Evolutionary conservation across 2,329 filamentous ascomycete genomes (phyloP).

Genomic region (Aspergillus novofumigatus): DNA sequence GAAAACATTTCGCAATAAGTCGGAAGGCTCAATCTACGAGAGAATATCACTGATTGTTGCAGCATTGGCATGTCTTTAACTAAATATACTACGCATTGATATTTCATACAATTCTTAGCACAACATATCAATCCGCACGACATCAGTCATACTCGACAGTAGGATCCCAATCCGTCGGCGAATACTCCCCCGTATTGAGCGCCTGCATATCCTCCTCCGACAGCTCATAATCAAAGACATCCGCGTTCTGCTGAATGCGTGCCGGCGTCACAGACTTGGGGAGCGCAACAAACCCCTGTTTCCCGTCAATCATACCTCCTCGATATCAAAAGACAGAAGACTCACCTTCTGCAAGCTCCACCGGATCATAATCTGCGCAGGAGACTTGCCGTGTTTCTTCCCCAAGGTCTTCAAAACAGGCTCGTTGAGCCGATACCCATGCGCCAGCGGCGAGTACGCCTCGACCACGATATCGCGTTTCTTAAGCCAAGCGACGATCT

Average conservation of each 20-base stretch:
- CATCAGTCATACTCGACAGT: constrained; percentile 31
- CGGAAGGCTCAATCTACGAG: background rate
- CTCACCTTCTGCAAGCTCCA: constrained; percentile 75
- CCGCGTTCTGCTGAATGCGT: constrained; percentile 58
- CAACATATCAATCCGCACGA: too few species aligned
- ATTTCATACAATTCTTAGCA: background rate
- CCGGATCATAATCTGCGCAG: constrained; percentile 70
- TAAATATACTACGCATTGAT: background rate
- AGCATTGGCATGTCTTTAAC: background rate
- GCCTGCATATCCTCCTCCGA: constrained; percentile 53
- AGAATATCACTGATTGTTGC: background rate
- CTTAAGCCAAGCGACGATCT: constrained; percentile 64
- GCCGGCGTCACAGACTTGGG: constrained; percentile 58
- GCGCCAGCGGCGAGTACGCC: constrained; percentile 74
- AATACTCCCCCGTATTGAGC: constrained; percentile 54
- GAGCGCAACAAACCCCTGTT: constrained; percentile 57
- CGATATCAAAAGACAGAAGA: constrained; percentile 36
- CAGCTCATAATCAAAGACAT: constrained; percentile 60
- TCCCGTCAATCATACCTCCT: background rate
- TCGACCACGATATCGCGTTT: constrained; percentile 66
- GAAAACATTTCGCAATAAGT: background rate
- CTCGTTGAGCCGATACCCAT: constrained; percentile 66
- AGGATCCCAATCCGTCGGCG: constrained; percentile 58
- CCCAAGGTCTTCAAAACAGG: constrained; percentile 59
- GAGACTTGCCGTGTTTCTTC: constrained; percentile 64